Base-by-base conservation (phyloP, 1,284 basidiomycete genomes). In the Ceratobasidium papillatum region DNA sequence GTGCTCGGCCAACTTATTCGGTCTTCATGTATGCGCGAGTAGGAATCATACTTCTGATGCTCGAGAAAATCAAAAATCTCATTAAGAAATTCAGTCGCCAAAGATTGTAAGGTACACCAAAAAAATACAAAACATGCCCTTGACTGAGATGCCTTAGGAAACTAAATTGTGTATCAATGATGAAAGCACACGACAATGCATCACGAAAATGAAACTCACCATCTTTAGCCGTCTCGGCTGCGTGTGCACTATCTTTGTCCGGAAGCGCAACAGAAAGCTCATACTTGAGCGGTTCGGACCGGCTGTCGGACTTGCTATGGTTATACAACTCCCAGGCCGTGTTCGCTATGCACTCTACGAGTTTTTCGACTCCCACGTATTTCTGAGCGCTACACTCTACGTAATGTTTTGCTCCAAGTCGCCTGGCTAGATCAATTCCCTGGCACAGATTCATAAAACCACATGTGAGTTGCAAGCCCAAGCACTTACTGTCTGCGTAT, bases 391-490 rank as follows among this genome's bases (percentile, higher is more conserved):
- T 49, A 25, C 68, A 71, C 51, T 71, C 68, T 2, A 71, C 19
- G n/a, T 71, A 71, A 34, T 49, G 68, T n/a, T 56, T 41, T 11
- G 68, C 68, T 38, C 68, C 68, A 11, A 61, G 30, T 45, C 66
- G 36, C 8, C 36, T 69, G 14, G 66, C 54, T 17, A 59, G 25
- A 8, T 56, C 54, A 17, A 59, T 59, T 2, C 38, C 66, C 66
- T 69, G 22, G 19, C 8, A 12, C 38, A 27, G 14, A 49, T 27
- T 12, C 62, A 30, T 43, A 27, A 45, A 34, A 64, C 34, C 11
- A 30, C 32, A 17, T 9, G n/a, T 9, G 17, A 7, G 3, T 22
- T 64, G 17, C 27, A 34, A 19, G 49, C 4, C 8, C 3, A 22
- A 30, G 3, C 17, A 22, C 54, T 22, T 49, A 71, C 68, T 19